These are phyloP conservation scores for Tolypocladium capitatum DNA, from an alignment of 2,329 filamentous ascomycete species.

Conservation along the genomic window DNA sequence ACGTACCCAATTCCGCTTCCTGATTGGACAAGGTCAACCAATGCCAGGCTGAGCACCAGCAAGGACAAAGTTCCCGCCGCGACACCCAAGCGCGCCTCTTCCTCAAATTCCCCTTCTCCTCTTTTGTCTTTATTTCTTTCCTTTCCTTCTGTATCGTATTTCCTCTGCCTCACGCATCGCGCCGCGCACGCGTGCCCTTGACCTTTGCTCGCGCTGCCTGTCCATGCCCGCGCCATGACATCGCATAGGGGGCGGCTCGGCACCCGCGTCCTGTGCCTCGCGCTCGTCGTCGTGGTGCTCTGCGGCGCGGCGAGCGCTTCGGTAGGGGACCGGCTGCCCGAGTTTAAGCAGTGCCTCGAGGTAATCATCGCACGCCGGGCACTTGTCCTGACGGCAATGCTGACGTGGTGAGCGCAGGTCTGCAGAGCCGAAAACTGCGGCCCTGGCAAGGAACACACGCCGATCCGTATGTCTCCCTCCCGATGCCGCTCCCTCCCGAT, in stretches of 20 bases:
- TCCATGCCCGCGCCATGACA: slow-evolving; percentile 21
- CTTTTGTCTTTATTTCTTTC: too few species aligned
- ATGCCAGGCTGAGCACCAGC: too few species aligned
- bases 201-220: background rate
- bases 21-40: too few species aligned
- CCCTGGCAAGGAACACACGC: slow-evolving; percentile 39
- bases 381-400: background rate
- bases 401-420: slow-evolving; percentile 40
- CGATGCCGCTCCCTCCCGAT: slow-evolving; percentile 3
- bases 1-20: too few species aligned
- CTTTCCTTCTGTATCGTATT: background rate
- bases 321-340: slow-evolving; percentile 68
- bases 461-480: slow-evolving; percentile 51
- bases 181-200: background rate
- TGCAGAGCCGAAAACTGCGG: slow-evolving; percentile 73
- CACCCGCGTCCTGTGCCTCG: slow-evolving; percentile 17
- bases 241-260: slow-evolving; percentile 19
- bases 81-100: too few species aligned
- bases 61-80: too few species aligned
- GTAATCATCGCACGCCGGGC: slow-evolving; percentile 28
- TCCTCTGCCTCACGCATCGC: background rate
- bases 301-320: slow-evolving; percentile 49
- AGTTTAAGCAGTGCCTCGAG: slow-evolving; percentile 77
- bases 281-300: slow-evolving; percentile 26
- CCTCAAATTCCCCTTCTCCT: background rate